Evolutionary conservation across 768 basidiomycete genomes (phyloP).

Genomic region (Amanita molliuscula): DNA sequence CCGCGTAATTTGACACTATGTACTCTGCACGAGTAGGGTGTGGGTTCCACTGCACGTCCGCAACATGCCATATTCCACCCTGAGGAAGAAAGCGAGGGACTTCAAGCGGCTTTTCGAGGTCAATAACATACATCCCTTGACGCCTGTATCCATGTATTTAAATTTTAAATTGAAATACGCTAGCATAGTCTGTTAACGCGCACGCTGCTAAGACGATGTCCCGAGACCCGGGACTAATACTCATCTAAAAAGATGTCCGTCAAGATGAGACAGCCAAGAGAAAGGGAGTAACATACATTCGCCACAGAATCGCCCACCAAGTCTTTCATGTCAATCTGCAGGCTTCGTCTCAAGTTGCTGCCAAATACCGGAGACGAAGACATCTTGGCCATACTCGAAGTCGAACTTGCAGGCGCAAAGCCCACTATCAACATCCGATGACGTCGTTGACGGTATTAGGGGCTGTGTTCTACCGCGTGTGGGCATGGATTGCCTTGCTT

Average conservation of each 20-base stretch:
- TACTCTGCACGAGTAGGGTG: constrained; percentile 68
- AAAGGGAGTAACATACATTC: constrained; percentile 41
- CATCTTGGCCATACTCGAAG: constrained; percentile 4
- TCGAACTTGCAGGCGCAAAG: neutral
- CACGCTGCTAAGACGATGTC: constrained; percentile 85
- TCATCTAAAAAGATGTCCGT: constrained; percentile 49
- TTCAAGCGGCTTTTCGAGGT: constrained; percentile 78
- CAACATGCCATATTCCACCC: constrained; percentile 93
- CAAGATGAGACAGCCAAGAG: neutral
- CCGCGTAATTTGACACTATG: constrained; percentile 80
- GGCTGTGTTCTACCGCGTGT: neutral
- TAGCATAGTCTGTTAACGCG: neutral
- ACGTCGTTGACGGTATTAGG: neutral
- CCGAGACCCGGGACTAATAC: constrained; percentile 79
- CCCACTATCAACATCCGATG: constrained; percentile 1
- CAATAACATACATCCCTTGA: constrained; percentile 90
- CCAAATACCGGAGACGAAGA: constrained; percentile 42
- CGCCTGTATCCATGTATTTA: constrained; percentile 30
- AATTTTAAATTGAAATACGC: neutral
- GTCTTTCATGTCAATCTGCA: constrained; percentile 73
- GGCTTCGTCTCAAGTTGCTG: constrained; percentile 43
- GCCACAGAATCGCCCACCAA: constrained; percentile 78
- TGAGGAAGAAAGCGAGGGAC: constrained; percentile 93
- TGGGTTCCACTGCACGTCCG: constrained; percentile 90
- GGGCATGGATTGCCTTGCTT: neutral